Evolutionary conservation across 169 alveolate genomes (phyloP).

Genomic region (Plasmodium chabaudi): DNA sequence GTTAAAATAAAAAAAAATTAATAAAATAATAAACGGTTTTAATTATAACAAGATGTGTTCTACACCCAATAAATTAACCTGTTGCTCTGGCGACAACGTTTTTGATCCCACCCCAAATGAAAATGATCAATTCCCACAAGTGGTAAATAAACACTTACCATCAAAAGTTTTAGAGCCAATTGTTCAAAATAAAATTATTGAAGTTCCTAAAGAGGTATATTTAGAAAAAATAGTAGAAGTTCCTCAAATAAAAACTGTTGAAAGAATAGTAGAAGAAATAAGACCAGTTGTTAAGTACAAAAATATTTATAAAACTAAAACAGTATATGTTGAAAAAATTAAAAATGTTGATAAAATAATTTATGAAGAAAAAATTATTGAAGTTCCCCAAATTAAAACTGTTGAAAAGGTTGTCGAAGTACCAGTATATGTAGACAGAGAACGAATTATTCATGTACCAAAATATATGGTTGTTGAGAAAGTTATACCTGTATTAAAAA

Average conservation of each 20-base stretch:
- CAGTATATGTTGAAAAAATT: constrained; percentile 86
- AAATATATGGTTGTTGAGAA: constrained; percentile 87
- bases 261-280: constrained; percentile 86
- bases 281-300: constrained; percentile 86
- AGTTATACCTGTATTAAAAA: constrained; percentile 87
- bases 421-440: constrained; percentile 86
- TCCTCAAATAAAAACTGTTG: constrained; percentile 88
- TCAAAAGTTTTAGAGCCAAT: constrained; percentile 76
- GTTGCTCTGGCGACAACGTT: constrained; percentile 69
- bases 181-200: constrained; percentile 84
- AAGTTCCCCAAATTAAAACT: constrained; percentile 88
- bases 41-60: constrained; percentile 41
- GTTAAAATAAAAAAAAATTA: too few species aligned
- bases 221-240: constrained; percentile 88
- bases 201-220: constrained; percentile 84
- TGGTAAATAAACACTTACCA: constrained; percentile 68
- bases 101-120: constrained; percentile 30
- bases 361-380: constrained; percentile 88
- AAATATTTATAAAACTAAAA: constrained; percentile 85
- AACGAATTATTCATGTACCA: constrained; percentile 86
- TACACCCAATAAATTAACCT: constrained; percentile 36
- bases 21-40: too few species aligned
- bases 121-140: constrained; percentile 48
- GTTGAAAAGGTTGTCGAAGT: constrained; percentile 89
- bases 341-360: constrained; percentile 85